phyloP scores from a whole-genome alignment of 495 filamentous ascomycete species.

The Penicillium cosmopolitanum region DNA sequence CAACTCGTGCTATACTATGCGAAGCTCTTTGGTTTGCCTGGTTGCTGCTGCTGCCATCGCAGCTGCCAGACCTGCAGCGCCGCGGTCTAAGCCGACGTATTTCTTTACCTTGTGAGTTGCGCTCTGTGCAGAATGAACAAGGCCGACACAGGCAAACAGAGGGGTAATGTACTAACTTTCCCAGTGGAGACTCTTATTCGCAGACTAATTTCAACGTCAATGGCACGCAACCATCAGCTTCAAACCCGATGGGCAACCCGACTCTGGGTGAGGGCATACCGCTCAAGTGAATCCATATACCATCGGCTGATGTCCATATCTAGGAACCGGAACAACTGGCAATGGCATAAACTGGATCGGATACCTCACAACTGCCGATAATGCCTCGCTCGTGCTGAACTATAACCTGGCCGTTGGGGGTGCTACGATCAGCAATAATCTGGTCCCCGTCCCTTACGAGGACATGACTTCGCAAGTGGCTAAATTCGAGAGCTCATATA shows the following conservation, averaged over 20 bases:
- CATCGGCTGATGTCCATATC: neutral
- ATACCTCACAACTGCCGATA: conserved; percentile 58
- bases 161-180: neutral
- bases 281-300: neutral
- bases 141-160: neutral
- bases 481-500: conserved; percentile 32
- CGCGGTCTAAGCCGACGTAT: conserved; percentile 23
- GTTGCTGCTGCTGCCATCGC: conserved; percentile 22
- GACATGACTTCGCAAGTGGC: conserved; percentile 39
- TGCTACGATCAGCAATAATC: conserved; percentile 55
- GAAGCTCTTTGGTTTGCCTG: conserved; percentile 12
- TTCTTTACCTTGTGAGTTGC: conserved; percentile 43
- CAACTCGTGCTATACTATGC: neutral
- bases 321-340: conserved; percentile 53
- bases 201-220: conserved; percentile 67
- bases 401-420: conserved; percentile 62
- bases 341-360: conserved; percentile 59
- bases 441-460: conserved; percentile 36
- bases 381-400: conserved; percentile 53
- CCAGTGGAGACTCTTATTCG: conserved; percentile 62
- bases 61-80: conserved; percentile 24
- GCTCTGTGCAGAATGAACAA: neutral
- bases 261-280: conserved; percentile 28
- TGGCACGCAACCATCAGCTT: conserved; percentile 58
- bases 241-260: conserved; percentile 80